Base-by-base conservation (phyloP, 2,329 filamentous ascomycete genomes). In the Pestalotiopsis sp. region DNA sequence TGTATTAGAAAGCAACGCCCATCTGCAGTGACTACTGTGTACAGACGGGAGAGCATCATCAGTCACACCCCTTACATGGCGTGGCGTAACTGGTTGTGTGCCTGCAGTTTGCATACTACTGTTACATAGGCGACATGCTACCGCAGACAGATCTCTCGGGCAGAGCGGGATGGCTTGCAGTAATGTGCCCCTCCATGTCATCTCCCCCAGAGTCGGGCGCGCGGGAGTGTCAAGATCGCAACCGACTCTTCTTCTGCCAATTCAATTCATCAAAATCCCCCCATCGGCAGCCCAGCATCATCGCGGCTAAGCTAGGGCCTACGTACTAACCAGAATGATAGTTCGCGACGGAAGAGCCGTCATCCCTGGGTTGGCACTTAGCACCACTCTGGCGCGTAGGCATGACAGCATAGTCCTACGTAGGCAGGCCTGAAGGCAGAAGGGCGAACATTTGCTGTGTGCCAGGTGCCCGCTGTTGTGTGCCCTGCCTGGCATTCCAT, bases 131-230 rank as follows among this genome's bases (percentile, higher is more conserved):
- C 45, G 45, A 52, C 45, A 36, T 52, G 20, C 11, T 52, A 23
- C 45, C 4, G 17, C 20, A n/a, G 45, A 52, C 31, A 36, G 31
- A 36, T 36, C 31, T 52, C 45, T 52, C 45, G 45, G 45, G 45
- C 45, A n/a, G 45, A 52, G 57, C 57, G 23, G 57, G 57, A 27
- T 27, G 57, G 57, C 57, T 52, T 64, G 61, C 61, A 64, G 41
- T 25, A 25, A 23, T 27, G 57, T 20, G 38, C 61, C 61, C 61
- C 31, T 27, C 57, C 23, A 59, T 59, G 57, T 62, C 14, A 62
- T 39, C 31, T 62, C 59, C 61, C 61, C 61, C 61, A 64, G 61
- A 64, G 20, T 62, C 27, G n/a, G 59, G 59, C 59, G 59, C 27
- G 45, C 45, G 45, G 45, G n/a, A 62, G 59, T 39, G 59, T 62